Evolutionary conservation across 169 alveolate species (phyloP).

Genomic region (Fabrea salina): DNA sequence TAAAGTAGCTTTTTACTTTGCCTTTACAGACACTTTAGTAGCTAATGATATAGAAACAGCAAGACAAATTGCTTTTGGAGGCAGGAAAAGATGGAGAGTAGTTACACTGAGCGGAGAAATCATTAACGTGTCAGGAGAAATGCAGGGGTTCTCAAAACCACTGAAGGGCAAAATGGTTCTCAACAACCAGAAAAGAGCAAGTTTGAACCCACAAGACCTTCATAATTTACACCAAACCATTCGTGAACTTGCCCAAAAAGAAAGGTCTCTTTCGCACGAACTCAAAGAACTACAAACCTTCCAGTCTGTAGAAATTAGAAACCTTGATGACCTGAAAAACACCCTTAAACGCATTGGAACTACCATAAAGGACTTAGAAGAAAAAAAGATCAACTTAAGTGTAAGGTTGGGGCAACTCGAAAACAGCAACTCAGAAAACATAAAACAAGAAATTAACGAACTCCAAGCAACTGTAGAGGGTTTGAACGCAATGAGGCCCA

Average conservation of each 20-base stretch:
- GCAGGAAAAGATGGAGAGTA: constrained; percentile 70
- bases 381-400: background rate
- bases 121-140: constrained; percentile 92
- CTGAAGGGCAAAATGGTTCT: constrained; percentile 70
- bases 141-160: constrained; percentile 88
- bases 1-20: constrained; percentile 85
- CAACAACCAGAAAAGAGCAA: constrained; percentile 14
- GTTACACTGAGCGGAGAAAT: constrained; percentile 94
- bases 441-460: background rate
- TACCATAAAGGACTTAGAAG: background rate
- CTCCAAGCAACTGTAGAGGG: background rate
- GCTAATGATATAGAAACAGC: constrained; percentile 67
- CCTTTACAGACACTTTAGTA: constrained; percentile 88
- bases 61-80: constrained; percentile 46
- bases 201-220: background rate
- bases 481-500: background rate
- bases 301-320: background rate
- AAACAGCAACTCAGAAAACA: background rate
- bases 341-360: background rate
- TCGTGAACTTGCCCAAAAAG: background rate
- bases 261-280: background rate
- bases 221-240: background rate
- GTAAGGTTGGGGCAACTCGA: background rate
- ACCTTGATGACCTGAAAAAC: background rate
- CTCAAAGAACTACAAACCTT: background rate